These are phyloP conservation scores for Lactarius sanguifluus DNA, from an alignment of 768 basidiomycete genomes.

Conservation along the genomic window DNA sequence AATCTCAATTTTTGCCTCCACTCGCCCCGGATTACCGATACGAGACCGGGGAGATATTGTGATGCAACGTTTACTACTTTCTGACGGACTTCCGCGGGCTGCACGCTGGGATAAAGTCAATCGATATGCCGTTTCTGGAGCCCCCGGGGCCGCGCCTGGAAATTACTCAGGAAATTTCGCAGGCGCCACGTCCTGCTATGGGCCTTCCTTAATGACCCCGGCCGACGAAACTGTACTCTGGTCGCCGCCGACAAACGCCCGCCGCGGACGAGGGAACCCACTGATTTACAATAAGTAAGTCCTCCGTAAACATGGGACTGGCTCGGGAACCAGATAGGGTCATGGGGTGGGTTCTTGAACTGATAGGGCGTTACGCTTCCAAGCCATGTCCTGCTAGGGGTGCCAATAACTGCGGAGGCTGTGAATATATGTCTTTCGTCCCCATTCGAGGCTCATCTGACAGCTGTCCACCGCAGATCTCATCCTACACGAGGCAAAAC, in stretches of 20 bases:
- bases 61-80: background rate
- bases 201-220: background rate
- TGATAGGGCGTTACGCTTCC: background rate
- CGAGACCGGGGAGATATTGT: no score
- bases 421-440: background rate
- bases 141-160: constrained; percentile 9
- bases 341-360: constrained; percentile 2
- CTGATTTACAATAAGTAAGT: background rate
- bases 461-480: constrained; percentile 1
- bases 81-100: constrained; percentile 20
- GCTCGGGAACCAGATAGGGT: background rate
- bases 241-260: background rate
- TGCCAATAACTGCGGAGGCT: constrained; percentile 8
- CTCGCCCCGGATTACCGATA: no score
- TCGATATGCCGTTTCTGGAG: constrained; percentile 15
- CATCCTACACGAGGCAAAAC: background rate
- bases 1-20: no score
- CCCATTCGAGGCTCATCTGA: background rate
- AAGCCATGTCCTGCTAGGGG: no score
- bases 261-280: background rate
- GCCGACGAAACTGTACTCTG: background rate
- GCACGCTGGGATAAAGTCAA: constrained; percentile 18
- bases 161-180: background rate
- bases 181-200: background rate
- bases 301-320: no score